Evolutionary conservation across 805 yeast species (phyloP).

Genomic region (Teunomyces cretensis): DNA sequence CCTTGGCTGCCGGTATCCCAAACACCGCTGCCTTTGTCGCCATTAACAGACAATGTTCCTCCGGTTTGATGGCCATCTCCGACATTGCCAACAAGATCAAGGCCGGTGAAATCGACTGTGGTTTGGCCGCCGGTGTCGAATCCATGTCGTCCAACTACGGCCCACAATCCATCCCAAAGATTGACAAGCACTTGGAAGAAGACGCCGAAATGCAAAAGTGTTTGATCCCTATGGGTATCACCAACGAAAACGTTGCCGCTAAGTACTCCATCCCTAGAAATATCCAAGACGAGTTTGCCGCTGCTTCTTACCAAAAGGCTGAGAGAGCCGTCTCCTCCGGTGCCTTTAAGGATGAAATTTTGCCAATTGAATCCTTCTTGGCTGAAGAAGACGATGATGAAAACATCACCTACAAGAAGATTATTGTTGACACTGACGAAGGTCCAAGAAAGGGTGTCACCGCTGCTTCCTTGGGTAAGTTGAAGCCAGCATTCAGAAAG

Average conservation of each 20-base stretch:
- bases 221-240: conserved; percentile 93
- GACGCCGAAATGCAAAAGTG: conserved; percentile 57
- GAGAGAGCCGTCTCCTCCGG: conserved; percentile 69
- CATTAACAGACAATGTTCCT: conserved; percentile 91
- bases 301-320: conserved; percentile 82
- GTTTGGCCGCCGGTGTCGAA: conserved; percentile 91
- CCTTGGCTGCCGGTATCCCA: conserved; percentile 89
- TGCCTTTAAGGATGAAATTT: conserved; percentile 81
- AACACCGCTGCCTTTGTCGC: conserved; percentile 75
- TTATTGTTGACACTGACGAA: conserved; percentile 67
- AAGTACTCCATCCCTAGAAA: conserved; percentile 63
- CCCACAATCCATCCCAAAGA: conserved; percentile 65
- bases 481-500: conserved; percentile 83
- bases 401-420: conserved; percentile 41
- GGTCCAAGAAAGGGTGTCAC: conserved; percentile 91
- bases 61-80: conserved; percentile 87
- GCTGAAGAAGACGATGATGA: conserved; percentile 57
- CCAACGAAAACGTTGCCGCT: conserved; percentile 86
- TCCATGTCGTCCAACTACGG: conserved; percentile 91
- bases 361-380: conserved; percentile 69
- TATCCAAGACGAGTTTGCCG: conserved; percentile 88
- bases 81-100: conserved; percentile 87
- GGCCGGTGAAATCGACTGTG: conserved; percentile 86
- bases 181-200: conserved; percentile 34
- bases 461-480: conserved; percentile 66